Evolutionary conservation across 2,329 filamentous ascomycete species (phyloP).

Genomic region (Colletotrichum zoysiae): DNA sequence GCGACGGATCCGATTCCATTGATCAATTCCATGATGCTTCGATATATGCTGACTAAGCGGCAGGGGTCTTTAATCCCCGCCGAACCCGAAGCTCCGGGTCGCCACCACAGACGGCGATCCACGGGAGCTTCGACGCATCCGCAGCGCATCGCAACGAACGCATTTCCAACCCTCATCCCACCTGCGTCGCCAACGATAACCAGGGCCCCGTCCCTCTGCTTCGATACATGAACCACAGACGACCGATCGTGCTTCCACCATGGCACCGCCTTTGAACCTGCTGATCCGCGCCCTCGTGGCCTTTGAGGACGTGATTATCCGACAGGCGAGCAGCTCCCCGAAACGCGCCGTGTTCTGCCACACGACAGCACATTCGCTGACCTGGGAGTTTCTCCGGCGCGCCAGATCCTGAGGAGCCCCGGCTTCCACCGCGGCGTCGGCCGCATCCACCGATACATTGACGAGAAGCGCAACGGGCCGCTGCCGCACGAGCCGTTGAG

Average conservation of each 20-base stretch:
- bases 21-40: slow-evolving; percentile 31
- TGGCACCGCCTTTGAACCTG: slow-evolving; percentile 34
- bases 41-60: slow-evolving; percentile 22
- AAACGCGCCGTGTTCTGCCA: neutral
- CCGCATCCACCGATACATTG: slow-evolving; percentile 63
- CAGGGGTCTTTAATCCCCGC: neutral
- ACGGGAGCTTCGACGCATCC: too few species aligned
- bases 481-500: slow-evolving; percentile 64
- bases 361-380: neutral
- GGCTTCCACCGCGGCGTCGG: slow-evolving; percentile 66
- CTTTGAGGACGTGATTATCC: slow-evolving; percentile 39
- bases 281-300: slow-evolving; percentile 35
- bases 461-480: slow-evolving; percentile 63
- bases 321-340: slow-evolving; percentile 19
- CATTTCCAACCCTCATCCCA: neutral
- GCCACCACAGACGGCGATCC: slow-evolving; percentile 14
- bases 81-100: slow-evolving; percentile 3
- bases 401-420: slow-evolving; percentile 63
- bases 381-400: too few species aligned
- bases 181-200: neutral
- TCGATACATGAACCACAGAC: neutral
- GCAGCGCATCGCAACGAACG: too few species aligned
- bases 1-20: neutral
- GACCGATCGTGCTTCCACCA: neutral
- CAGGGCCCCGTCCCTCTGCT: neutral